phyloP scores from a whole-genome alignment of 768 basidiomycete genomes.

The Udeniomyces megalosporus region DNA sequence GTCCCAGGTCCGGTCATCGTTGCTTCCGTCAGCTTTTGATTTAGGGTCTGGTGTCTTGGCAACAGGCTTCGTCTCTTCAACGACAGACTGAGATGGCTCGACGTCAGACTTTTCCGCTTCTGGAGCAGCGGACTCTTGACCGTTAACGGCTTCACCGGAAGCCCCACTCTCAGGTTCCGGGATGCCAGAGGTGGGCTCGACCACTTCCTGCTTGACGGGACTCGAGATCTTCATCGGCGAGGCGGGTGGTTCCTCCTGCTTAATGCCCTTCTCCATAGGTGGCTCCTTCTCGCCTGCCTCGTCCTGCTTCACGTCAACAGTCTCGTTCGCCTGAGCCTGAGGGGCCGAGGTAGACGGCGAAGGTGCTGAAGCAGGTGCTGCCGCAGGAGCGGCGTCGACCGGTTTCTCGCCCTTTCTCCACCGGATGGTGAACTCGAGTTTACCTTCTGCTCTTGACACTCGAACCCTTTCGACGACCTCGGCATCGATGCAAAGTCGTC shows the following conservation, averaged over 20 bases:
- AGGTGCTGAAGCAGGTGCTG: too few relatives aligned
- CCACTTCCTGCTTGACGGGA: too few relatives aligned
- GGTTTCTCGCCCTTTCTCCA: neutral
- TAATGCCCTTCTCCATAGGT: conserved; percentile 2
- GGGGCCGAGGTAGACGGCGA: conserved; percentile 15
- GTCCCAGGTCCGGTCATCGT: conserved; percentile 7
- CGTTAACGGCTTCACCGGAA: neutral
- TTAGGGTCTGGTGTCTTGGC: neutral
- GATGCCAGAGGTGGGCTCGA: too few relatives aligned
- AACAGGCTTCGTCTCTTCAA: neutral
- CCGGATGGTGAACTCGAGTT: conserved; percentile 58
- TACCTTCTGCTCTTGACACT: conserved; percentile 64
- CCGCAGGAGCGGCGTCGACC: too few relatives aligned
- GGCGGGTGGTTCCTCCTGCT: conserved; percentile 9
- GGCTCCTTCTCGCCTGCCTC: too few relatives aligned
- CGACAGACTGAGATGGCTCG: too few relatives aligned
- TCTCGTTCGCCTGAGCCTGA: neutral
- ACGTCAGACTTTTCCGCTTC: too few relatives aligned
- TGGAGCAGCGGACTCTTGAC: conserved; percentile 3
- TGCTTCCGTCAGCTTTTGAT: too few relatives aligned
- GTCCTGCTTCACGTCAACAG: conserved; percentile 17
- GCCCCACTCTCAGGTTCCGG: too few relatives aligned
- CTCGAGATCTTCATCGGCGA: conserved; percentile 2
- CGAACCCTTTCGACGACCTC: conserved; percentile 66
- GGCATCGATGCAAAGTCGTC: conserved; percentile 75